Percentiles rank a stretch among this genome's conserved stretches.
These are phyloP conservation scores for Eleusine coracana DNA, from an alignment of 176 grass and related monocot species.

Conservation along the genomic window DNA sequence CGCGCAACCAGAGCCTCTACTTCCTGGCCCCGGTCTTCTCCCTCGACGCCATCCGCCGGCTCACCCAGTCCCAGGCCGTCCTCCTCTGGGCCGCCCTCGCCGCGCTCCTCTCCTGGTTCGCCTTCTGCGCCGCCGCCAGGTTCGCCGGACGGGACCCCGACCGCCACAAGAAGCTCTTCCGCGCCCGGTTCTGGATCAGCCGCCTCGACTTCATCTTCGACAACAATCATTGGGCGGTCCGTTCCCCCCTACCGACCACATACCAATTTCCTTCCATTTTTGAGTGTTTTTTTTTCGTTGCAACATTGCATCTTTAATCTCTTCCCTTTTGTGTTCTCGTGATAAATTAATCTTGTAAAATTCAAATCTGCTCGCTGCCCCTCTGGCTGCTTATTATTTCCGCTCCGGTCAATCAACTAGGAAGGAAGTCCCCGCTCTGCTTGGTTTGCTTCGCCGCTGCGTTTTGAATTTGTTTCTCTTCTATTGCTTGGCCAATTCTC, in stretches of 20 bases:
- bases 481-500: slow-evolving; percentile 22
- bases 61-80: slow-evolving; percentile 95
- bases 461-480: slow-evolving; percentile 17
- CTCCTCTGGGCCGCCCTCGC: slow-evolving; percentile 65
- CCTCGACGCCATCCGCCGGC: slow-evolving; percentile 68
- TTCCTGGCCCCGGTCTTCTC: slow-evolving; percentile 71
- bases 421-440: neutral
- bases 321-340: neutral
- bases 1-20: slow-evolving; percentile 56
- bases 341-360: neutral
- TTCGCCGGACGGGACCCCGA: slow-evolving; percentile 41
- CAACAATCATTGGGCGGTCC: slow-evolving; percentile 77
- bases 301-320: neutral
- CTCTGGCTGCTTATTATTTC: slow-evolving; percentile 4
- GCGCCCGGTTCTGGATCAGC: slow-evolving; percentile 73
- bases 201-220: slow-evolving; percentile 79
- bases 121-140: slow-evolving; percentile 61
- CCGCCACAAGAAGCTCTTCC: slow-evolving; percentile 54
- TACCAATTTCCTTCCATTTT: neutral
- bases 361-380: neutral
- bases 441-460: slow-evolving; percentile 40
- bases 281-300: neutral
- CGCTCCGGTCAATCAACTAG: neutral
- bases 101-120: slow-evolving; percentile 67
- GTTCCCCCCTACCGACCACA: neutral